Base-by-base conservation (phyloP, 352 stramenopile species). In the Aphanomyces stellatus region DNA sequence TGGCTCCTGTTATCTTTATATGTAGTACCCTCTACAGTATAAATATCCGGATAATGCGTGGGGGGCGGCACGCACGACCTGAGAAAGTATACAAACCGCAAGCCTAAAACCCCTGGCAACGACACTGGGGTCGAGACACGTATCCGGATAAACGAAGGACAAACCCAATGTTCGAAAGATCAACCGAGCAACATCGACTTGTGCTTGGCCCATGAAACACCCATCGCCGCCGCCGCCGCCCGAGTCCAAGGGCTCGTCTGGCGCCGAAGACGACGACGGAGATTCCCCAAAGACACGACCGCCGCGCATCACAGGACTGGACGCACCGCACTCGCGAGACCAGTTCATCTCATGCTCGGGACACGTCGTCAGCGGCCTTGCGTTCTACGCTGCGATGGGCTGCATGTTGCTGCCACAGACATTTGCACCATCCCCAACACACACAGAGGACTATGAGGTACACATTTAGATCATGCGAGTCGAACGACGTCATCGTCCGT, bases 271-370 rank as follows among this genome's bases (percentile, higher is more conserved):
- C 8, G 30, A 33, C 15, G 49, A 33, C 30, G 22, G 19, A 57
- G 27, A 33, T 1, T 33, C 49, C 10, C 7, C 49, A 33, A 35
- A 33, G 25, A 34, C 25, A n/a, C 22, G 49, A n/a, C 49, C 49
- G 15, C 49, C 49, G 49, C 49, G 49, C 22, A 24, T 40, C 17
- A 40, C 22, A 22, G 49, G 49, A 34, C 27, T 93, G 22, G 74
- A 89, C 59, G 70, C 71, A 3, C 86, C 86, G 19, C 87, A 79
- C 53, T 89, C 86, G n/a, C 75, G 77, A 19, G 86, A 95, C 59
- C 86, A 95, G 56, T 74, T 90, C 42, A 77, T 91, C 68, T 85
- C 82, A 0, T 91, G 82, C 74, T 62, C 75, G 4, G 82, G 84
- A 13, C 86, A 95, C 57, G 71, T 76, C 33, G 37, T 91, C 13